These are phyloP conservation scores for Aureobasidium lini DNA, from an alignment of 2,329 filamentous ascomycete species.

Conservation along the genomic window DNA sequence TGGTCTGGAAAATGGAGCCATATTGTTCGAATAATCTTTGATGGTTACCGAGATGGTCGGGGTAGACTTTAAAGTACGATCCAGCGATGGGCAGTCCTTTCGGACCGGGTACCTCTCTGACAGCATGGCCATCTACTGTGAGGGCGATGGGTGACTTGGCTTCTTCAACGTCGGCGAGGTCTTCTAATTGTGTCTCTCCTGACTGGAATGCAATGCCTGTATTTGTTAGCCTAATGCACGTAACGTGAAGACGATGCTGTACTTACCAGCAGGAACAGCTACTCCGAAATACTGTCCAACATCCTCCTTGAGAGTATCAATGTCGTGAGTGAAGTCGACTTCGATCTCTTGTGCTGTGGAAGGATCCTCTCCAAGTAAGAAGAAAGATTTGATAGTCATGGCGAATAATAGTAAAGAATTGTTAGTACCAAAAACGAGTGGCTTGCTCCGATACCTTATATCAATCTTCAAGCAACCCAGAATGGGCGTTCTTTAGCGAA, in stretches of 20 bases:
- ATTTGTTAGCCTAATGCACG: not conserved
- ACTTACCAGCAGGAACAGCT: conserved; percentile 23
- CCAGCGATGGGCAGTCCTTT: conserved; percentile 29
- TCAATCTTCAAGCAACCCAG: too few species aligned
- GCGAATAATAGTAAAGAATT: not conserved
- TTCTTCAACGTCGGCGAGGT: conserved; percentile 13
- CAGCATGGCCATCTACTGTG: conserved; percentile 43
- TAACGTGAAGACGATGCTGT: not conserved
- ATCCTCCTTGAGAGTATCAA: conserved; percentile 22
- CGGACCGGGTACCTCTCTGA: conserved; percentile 36
- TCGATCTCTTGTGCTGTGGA: conserved; percentile 20
- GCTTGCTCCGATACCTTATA: too few species aligned
- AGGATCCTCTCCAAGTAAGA: conserved; percentile 24
- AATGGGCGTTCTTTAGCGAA: too few species aligned
- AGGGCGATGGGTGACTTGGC: conserved; percentile 25
- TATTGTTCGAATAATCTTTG: conserved; percentile 33
- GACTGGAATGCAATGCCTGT: conserved; percentile 15
- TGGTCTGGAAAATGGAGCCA: conserved; percentile 31
- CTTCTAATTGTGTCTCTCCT: conserved; percentile 6
- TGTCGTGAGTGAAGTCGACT: conserved; percentile 18
- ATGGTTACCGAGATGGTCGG: conserved; percentile 36
- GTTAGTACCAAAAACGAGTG: not conserved
- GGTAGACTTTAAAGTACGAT: conserved; percentile 31
- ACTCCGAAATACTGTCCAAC: conserved; percentile 26
- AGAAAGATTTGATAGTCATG: conserved; percentile 20